Base-by-base conservation (phyloP, 1,139 yeast species). In the Hyphopichia khmerensis region DNA sequence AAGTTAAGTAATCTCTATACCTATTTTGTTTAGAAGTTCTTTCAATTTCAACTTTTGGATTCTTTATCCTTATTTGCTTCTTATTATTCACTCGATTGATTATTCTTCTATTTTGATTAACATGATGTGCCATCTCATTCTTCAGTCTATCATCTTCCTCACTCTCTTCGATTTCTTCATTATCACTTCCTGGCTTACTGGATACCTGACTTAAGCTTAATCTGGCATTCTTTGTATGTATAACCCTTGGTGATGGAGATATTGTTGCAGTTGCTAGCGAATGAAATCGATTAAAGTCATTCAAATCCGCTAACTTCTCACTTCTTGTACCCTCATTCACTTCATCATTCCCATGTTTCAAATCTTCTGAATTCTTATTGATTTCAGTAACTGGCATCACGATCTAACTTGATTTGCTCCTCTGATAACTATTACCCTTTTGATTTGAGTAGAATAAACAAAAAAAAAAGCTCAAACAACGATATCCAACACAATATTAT, bases 351-450 rank as follows among this genome's bases (percentile, higher is more conserved):
- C 24, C 24, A 8, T 21, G 24, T 21, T 32, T 32, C 17, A 33
- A 33, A 14, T 33, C 36, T 3, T 33, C 40, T 15, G 34, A 29
- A 29, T 30, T 34, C 11, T 35, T 37, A 32, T 44, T 40, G 23
- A 40, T 40, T 26, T 46, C 51, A 33, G 48, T 46, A 6, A 46
- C 49, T 14, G 51, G 51, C 51, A 48, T 46, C 13, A 4, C n/a
- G 9, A 9, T 21, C 24, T 21, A 21, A n/a, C n/a, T n/a, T n/a
- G n/a, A n/a, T n/a, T n/a, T n/a, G n/a, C n/a, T n/a, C n/a, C n/a
- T n/a, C n/a, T n/a, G n/a, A n/a, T n/a, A n/a, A n/a, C n/a, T n/a
- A n/a, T n/a, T n/a, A n/a, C n/a, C n/a, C n/a, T n/a, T n/a, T n/a
- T n/a, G n/a, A n/a, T n/a, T n/a, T n/a, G n/a, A n/a, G n/a, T n/a